Evolutionary conservation across 2,329 filamentous ascomycete genomes (phyloP).

Genomic region (Hansfordia pulvinata): DNA sequence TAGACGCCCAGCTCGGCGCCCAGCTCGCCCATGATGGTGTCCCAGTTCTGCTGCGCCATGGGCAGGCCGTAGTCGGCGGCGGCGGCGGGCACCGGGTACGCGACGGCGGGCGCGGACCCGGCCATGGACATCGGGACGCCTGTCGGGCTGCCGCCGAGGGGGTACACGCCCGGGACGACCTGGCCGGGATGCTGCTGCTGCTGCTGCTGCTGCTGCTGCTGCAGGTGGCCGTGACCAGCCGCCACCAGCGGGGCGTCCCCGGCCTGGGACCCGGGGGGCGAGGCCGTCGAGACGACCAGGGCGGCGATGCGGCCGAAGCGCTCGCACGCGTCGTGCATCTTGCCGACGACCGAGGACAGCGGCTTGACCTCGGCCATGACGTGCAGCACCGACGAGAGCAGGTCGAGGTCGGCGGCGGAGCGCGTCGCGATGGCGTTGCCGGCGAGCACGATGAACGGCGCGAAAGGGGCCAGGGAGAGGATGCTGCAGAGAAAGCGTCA

Average conservation of each 20-base stretch:
- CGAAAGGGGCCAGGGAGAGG: conserved; percentile 11
- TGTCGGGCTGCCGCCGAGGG: too few relatives aligned
- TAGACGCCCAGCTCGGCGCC: conserved; percentile 12
- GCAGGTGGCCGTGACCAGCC: background rate
- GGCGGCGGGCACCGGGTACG: too few relatives aligned
- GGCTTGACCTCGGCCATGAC: conserved; percentile 5
- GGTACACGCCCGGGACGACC: too few relatives aligned
- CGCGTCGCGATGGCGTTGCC: conserved; percentile 14
- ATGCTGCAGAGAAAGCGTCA: conserved; percentile 7
- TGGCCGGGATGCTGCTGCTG: too few relatives aligned
- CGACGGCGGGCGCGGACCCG: too few relatives aligned
- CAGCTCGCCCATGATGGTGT: conserved; percentile 12
- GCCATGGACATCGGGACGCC: too few relatives aligned
- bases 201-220: too few relatives aligned
- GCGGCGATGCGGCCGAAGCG: conserved; percentile 9
- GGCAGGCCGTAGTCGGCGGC: conserved; percentile 9
- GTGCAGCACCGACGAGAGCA: conserved; percentile 8
- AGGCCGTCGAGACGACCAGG: conserved; percentile 7
- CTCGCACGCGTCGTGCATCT: conserved; percentile 12
- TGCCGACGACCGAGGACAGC: conserved; percentile 6
- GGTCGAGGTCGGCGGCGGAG: conserved; percentile 7
- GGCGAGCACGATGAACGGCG: conserved; percentile 12
- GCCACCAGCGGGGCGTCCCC: background rate
- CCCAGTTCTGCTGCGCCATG: conserved; percentile 14
- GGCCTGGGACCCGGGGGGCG: background rate